Evolutionary conservation across 2,329 filamentous ascomycete species (phyloP).

Genomic region (Teratosphaeria epicoccoides): DNA sequence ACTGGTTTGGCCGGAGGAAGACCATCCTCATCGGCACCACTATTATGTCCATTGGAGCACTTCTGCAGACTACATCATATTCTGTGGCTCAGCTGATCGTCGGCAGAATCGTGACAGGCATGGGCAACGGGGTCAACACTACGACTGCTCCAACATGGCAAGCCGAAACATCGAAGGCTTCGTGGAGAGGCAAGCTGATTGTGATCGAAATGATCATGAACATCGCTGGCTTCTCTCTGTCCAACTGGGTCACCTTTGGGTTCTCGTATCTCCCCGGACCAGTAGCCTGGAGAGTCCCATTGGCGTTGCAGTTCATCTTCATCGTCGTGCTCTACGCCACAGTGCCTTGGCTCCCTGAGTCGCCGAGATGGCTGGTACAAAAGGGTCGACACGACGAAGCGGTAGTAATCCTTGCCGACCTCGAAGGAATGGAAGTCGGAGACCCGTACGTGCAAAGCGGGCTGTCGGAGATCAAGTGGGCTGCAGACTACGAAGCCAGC

Average conservation of each 20-base stretch:
- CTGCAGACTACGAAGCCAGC: too few relatives aligned
- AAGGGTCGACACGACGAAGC: constrained; percentile 45
- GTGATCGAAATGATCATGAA: constrained; percentile 43
- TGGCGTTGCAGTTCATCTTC: constrained; percentile 46
- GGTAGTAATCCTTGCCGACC: constrained; percentile 32
- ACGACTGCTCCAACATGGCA: constrained; percentile 41
- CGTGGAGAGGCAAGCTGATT: constrained; percentile 39
- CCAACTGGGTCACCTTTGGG: constrained; percentile 41
- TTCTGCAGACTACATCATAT: constrained; percentile 33
- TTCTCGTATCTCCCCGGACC: constrained; percentile 29
- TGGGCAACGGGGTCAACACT: constrained; percentile 41
- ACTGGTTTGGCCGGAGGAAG: constrained; percentile 34
- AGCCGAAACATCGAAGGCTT: constrained; percentile 40
- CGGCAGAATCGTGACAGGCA: constrained; percentile 35
- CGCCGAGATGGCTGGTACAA: constrained; percentile 36
- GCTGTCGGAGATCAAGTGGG: constrained; percentile 41
- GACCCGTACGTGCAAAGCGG: constrained; percentile 33
- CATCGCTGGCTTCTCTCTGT: constrained; percentile 39
- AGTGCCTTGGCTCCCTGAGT: constrained; percentile 29
- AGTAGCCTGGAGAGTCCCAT: constrained; percentile 45
- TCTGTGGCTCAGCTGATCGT: constrained; percentile 34
- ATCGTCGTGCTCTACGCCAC: constrained; percentile 33
- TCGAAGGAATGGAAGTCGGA: constrained; percentile 36
- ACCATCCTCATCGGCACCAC: constrained; percentile 33
- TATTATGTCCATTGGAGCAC: constrained; percentile 33